Conservation (phyloP, 2,329 filamentous ascomycete genomes). For the Arthroderma sp. region DNA sequence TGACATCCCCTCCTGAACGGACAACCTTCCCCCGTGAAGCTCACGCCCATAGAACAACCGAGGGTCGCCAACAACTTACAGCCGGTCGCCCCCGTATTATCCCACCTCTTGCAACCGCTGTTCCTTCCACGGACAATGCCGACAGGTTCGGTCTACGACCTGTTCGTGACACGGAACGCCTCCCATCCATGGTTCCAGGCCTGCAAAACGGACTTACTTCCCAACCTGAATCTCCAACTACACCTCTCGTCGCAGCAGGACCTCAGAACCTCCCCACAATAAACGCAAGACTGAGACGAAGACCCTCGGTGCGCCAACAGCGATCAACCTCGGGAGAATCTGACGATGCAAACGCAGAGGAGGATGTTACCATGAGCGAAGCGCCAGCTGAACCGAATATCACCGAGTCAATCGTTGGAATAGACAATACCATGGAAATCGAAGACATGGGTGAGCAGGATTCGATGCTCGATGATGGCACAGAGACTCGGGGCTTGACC, state of each 20-base stretch:
- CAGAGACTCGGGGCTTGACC: constrained; percentile 58
- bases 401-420: constrained; percentile 59
- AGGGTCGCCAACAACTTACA: constrained; percentile 29
- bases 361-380: constrained; percentile 63
- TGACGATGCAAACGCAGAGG: constrained; percentile 76
- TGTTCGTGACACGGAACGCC: constrained; percentile 66
- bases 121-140: constrained; percentile 52
- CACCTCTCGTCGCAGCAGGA: constrained; percentile 54
- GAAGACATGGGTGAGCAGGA: constrained; percentile 77
- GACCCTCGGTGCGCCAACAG: constrained; percentile 81
- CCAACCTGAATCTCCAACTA: constrained; percentile 86
- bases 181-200: constrained; percentile 67
- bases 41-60: constrained; percentile 35
- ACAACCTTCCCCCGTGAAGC: constrained; percentile 47
- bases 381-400: constrained; percentile 34
- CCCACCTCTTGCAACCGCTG: constrained; percentile 54
- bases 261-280: constrained; percentile 42
- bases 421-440: constrained; percentile 71
- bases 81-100: constrained; percentile 41
- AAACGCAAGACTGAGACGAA: constrained; percentile 48
- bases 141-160: constrained; percentile 64
- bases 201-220: constrained; percentile 58
- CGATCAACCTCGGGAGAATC: constrained; percentile 73
- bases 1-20: constrained; percentile 59
- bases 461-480: constrained; percentile 57